Evolutionary conservation across 1,284 basidiomycete genomes (phyloP).

Genomic region (Trametes sp.): DNA sequence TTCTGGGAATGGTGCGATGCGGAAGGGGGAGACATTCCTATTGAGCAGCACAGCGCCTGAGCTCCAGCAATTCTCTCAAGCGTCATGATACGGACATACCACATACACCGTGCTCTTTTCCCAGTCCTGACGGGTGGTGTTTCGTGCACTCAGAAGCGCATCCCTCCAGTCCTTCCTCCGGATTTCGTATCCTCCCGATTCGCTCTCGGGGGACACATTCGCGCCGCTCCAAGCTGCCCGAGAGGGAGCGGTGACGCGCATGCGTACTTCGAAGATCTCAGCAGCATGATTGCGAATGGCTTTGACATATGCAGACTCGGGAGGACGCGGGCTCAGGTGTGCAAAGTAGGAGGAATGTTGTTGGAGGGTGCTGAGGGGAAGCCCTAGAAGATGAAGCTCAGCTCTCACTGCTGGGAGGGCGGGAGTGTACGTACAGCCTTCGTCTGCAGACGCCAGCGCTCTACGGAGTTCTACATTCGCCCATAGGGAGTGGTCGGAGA

Average conservation of each 20-base stretch:
- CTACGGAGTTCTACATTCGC: conserved; percentile 58
- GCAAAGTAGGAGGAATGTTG: conserved; percentile 46
- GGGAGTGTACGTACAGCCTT: conserved; percentile 56
- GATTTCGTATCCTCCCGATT: conserved; percentile 63
- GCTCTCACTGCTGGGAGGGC: conserved; percentile 18
- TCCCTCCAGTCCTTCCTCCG: conserved; percentile 56
- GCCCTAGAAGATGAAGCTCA: conserved; percentile 49
- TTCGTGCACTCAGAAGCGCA: conserved; percentile 38
- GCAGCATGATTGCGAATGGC: conserved; percentile 56
- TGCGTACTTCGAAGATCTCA: conserved; percentile 62
- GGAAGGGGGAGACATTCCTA: conserved; percentile 76
- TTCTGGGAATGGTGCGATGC: conserved; percentile 54
- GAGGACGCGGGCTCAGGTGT: conserved; percentile 38
- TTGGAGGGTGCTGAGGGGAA: conserved; percentile 63
- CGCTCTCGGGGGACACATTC: conserved; percentile 32
- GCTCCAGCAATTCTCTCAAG: no score
- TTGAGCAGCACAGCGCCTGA: not conserved
- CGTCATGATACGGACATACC: no score
- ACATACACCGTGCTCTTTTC: conserved; percentile 68
- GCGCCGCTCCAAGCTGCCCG: conserved; percentile 48
- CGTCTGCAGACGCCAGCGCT: conserved; percentile 51
- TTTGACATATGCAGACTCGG: conserved; percentile 60
- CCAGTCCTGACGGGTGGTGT: conserved; percentile 60
- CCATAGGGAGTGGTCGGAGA: conserved; percentile 75
- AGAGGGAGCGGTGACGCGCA: conserved; percentile 56